These are phyloP conservation scores for Neonectria ditissima DNA, from an alignment of 2,329 filamentous ascomycete genomes.

Conservation along the genomic window DNA sequence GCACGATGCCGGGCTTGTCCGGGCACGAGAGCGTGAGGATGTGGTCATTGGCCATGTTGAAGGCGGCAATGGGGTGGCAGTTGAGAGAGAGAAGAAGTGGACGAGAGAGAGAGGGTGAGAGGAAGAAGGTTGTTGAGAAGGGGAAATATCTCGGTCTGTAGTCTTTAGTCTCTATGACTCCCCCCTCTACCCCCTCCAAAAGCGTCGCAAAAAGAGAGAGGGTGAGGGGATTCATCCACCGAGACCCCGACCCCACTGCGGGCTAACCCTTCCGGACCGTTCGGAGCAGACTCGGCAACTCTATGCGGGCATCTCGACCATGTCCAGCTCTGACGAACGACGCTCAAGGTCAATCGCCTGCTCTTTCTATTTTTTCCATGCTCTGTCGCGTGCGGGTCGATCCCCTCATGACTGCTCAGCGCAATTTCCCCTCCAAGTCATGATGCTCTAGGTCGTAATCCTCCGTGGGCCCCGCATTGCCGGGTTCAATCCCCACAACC, in stretches of 20 bases:
- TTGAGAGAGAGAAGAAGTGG: no score
- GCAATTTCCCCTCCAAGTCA: background rate
- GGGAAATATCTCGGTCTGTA: no score
- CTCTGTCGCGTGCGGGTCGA: background rate
- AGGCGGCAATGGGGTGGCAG: conserved; percentile 14
- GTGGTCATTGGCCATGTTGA: conserved; percentile 66
- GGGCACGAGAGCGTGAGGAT: conserved; percentile 87
- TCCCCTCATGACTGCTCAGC: background rate
- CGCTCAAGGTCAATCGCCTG: background rate
- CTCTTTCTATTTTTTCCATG: background rate
- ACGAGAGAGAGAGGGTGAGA: conserved; percentile 2
- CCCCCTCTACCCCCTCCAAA: conserved; percentile 1
- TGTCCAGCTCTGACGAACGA: background rate
- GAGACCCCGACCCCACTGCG: conserved; percentile 44
- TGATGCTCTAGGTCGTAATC: background rate
- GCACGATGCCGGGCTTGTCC: conserved; percentile 86
- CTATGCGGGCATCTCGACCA: background rate
- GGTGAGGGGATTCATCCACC: conserved; percentile 16
- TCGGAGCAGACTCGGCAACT: conserved; percentile 25
- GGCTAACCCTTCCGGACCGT: conserved; percentile 33
- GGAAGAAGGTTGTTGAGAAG: conserved; percentile 13
- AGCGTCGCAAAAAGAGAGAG: background rate
- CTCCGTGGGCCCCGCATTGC: background rate
- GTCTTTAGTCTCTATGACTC: background rate
- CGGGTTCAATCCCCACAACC: background rate